Evolutionary conservation across 768 basidiomycete species (phyloP), one percentile per base, ranked within the genome.

Genomic region (Tulasnella sp.): DNA sequence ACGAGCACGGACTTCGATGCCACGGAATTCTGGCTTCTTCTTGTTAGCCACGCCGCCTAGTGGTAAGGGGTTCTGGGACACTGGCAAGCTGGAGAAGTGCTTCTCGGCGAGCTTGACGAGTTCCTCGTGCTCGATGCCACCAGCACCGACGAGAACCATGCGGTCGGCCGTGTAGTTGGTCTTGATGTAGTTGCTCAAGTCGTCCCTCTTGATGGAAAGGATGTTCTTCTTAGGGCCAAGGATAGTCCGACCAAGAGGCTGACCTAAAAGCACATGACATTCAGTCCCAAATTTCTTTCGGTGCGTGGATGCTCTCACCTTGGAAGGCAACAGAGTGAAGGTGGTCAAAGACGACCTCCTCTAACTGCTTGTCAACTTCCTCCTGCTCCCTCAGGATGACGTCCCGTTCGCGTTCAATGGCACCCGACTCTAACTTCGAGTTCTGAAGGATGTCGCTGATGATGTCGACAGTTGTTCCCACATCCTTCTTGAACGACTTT

Each of bases 271-370:
- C 16, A 68, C 27, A 68, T 34, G 62, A 4, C 31, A 18, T 68
- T 24, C 18, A 68, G 18, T 68, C 9, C 62, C 34, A 5, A 27
- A 34, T 27, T 27, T 68, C 62, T 14, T 31, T 27, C 56, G 14
- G 48, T 21, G 76, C 48, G 71, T 76, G 71, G 58, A 78, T 81
- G 52, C 16, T 38, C 90, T 82, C 84, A 97, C 97, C 91, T 87
- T 97, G 95, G 91, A 96, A 99, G 77, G 98, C 98, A 81, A 98
- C 92, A 71, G 97, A 89, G 86, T 99, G 98, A 80, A 99, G 87
- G 85, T 99, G 98, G 87, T 99, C 98, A 83, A 99, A 99, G 12
- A 99, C 95, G 83, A 99, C 97, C 86, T 99, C 98, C 87, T 98
- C 97, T 75, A 94, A 86, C 88, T 98, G 96, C 88, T 99, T 99